A percentile compares a stretch with the other conserved stretches of the same genome.
These are phyloP conservation scores for Gaertneriomyces semiglobifer DNA, from an alignment of 192 early-diverging fungal species.

Conservation along the genomic window DNA sequence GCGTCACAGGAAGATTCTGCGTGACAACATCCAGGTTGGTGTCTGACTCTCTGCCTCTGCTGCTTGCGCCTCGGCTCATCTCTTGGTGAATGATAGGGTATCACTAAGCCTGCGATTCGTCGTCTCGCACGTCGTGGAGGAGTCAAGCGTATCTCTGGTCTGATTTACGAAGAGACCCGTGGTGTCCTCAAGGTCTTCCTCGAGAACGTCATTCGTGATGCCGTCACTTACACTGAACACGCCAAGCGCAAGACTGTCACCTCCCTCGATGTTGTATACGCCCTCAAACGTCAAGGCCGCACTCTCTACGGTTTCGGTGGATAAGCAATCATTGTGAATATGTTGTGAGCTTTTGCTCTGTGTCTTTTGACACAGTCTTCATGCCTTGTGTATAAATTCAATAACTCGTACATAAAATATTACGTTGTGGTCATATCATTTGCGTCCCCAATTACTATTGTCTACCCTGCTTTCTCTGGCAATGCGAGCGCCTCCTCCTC, in stretches of 20 bases:
- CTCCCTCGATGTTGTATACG: constrained; percentile 98
- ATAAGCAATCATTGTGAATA: constrained; percentile 38
- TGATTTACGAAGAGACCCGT: constrained; percentile 99
- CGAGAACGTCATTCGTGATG: constrained; percentile 98
- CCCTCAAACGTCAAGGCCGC: constrained; percentile 94
- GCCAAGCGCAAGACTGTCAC: constrained; percentile 99
- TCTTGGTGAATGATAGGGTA: constrained; percentile 49
- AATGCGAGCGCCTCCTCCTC: no score
- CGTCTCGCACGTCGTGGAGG: constrained; percentile 99
- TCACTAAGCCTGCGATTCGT: constrained; percentile 98
- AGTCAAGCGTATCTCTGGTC: constrained; percentile 99
- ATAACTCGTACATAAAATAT: no score
- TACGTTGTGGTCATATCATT: no score
- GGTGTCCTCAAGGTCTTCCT: constrained; percentile 97
- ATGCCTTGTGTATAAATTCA: no score
- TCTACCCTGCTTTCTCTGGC: no score
- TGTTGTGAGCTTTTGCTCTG: no score
- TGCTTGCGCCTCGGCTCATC: neutral
- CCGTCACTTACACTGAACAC: constrained; percentile 99
- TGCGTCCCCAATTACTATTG: no score
- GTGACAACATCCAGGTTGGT: constrained; percentile 86
- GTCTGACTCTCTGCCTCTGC: constrained; percentile 8
- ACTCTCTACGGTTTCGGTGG: constrained; percentile 87
- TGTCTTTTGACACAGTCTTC: no score
- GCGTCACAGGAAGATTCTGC: constrained; percentile 99